Evolutionary conservation across 495 filamentous ascomycete species (phyloP), one percentile per base, ranked within the genome.

Genomic region (Platismatia glauca): DNA sequence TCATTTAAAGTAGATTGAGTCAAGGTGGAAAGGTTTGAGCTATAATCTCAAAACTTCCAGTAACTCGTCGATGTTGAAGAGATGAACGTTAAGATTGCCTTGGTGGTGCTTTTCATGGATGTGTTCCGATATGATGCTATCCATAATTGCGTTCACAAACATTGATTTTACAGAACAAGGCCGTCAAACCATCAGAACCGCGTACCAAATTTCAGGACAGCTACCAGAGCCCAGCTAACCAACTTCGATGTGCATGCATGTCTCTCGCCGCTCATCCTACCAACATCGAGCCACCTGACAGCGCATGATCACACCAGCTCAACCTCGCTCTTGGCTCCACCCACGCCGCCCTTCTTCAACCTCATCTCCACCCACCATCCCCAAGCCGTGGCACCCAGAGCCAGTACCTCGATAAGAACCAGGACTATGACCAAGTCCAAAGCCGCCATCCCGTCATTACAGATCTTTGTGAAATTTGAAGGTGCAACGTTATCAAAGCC

Each of bases 371-470:
- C 66, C 74, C 71, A 77, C 55, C 70, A 71, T 1, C 79, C 77
- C 46, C 69, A 71, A 15, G 61, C 75, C 57, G 73, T 74, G 43
- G 70, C 69, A 18, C 74, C 58, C 3, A 79, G 74, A 71, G 77
- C 75, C 20, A 79, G 43, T 37, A 77, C 66, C 62, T 80, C 76
- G 56, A 81, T n/a, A 6, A 75, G 74, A 12, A 81, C 65, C 22
- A 79, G 61, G 9, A 78, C 52, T 22, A 74, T 74, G 35, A 79
- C 69, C 50, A 81, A 52, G 6, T 72, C 70, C 37, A 81, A 75
- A 0, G 69, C 75, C 7, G 75, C 78, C 22, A 67, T 70, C 5
- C 67, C 77, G 27, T 74, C 70, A 9, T 69, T 58, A 57, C 80
- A 82, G 55, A 81, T 77, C 2, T 78, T 71, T 12, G 67, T 61